Percentiles rank a stretch among this genome's conserved stretches.
phyloP scores from a whole-genome alignment of 116 monocot genomes.

The Phalaenopsis hybrid region DNA sequence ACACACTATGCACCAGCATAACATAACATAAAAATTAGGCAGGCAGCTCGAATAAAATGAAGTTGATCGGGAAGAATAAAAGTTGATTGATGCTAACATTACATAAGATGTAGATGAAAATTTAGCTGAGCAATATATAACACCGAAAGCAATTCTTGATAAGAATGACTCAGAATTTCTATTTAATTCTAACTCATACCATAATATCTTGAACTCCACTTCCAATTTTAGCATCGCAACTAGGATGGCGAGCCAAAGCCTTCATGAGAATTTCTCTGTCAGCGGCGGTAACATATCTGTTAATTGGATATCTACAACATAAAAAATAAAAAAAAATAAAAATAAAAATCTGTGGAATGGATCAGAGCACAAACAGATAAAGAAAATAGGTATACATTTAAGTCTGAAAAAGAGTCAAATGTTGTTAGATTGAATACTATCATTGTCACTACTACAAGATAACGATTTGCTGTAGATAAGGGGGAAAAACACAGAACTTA shows the following conservation, averaged over 20 bases:
- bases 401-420: background rate
- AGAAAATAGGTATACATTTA: background rate
- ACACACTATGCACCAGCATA: no score
- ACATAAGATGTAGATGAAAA: background rate
- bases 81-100: background rate
- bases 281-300: slow-evolving; percentile 24
- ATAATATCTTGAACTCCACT: slow-evolving; percentile 45
- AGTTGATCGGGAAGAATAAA: background rate
- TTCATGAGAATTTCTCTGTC: slow-evolving; percentile 38
- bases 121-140: background rate
- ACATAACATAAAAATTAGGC: background rate
- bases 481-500: slow-evolving; percentile 20
- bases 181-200: slow-evolving; percentile 19
- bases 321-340: slow-evolving; percentile 10
- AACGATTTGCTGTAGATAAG: background rate
- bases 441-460: background rate
- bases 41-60: background rate
- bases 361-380: background rate
- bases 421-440: background rate
- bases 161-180: background rate
- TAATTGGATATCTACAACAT: slow-evolving; percentile 36
- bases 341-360: background rate
- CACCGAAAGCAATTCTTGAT: background rate
- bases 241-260: slow-evolving; percentile 52
- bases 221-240: slow-evolving; percentile 41